These are phyloP conservation scores for Jacaranda mimosifolia DNA, from an alignment of 257 asterid genomes.

Conservation along the genomic window DNA sequence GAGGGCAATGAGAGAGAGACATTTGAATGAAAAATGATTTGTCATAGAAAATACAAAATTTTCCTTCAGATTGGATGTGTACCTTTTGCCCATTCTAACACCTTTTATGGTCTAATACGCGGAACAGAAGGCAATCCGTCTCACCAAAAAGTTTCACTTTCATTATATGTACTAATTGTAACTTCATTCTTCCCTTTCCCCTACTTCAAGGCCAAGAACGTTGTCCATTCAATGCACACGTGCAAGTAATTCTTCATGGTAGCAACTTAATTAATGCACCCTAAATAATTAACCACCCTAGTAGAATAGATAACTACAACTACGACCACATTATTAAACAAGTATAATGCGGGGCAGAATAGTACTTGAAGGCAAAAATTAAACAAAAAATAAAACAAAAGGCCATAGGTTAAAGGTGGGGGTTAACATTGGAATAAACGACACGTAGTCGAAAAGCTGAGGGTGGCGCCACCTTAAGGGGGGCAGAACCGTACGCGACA, in stretches of 20 bases:
- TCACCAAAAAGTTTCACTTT: conserved; percentile 7
- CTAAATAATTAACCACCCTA: conserved; percentile 45
- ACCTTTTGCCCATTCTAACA: not conserved
- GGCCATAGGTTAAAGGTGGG: not conserved
- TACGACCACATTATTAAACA: conserved; percentile 21
- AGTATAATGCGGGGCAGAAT: not conserved
- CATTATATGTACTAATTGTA: not conserved
- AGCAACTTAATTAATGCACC: conserved; percentile 41
- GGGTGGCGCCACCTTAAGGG: conserved; percentile 41
- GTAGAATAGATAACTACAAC: not conserved
- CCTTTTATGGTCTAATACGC: not conserved
- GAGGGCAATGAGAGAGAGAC: conserved; percentile 41
- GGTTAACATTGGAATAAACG: conserved; percentile 25
- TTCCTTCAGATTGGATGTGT: not conserved
- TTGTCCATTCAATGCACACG: conserved; percentile 48
- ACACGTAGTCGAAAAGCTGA: conserved; percentile 42
- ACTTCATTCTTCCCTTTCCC: not conserved
- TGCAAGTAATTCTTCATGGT: conserved; percentile 38
- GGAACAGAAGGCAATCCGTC: not conserved
- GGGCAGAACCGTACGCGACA: conserved; percentile 54
- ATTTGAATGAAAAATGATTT: conserved; percentile 30
- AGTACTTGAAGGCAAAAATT: not conserved
- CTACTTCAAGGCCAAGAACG: conserved; percentile 29
- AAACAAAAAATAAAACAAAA: not conserved
- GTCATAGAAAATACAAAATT: conserved; percentile 38